A percentile compares a stretch with the other conserved stretches of the same genome.
phyloP scores from a whole-genome alignment of 768 basidiomycete genomes.

The Leccinum aurantiacum region DNA sequence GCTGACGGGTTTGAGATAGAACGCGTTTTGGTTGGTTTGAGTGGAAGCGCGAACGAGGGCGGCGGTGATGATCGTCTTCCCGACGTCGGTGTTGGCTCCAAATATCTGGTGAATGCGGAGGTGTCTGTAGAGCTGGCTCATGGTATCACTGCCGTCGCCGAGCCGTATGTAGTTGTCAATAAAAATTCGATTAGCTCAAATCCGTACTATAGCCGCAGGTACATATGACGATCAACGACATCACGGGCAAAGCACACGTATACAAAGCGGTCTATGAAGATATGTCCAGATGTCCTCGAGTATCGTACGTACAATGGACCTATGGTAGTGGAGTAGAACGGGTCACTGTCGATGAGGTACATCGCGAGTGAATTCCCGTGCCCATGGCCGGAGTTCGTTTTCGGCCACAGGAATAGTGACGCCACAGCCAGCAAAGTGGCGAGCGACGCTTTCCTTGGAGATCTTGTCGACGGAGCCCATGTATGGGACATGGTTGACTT shows the following conservation, averaged over 20 bases:
- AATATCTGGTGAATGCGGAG: conserved; percentile 89
- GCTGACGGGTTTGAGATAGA: conserved; percentile 89
- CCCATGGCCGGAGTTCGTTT: conserved; percentile 40
- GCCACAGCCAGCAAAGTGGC: conserved; percentile 45
- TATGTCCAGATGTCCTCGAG: conserved; percentile 28
- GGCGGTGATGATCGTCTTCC: conserved; percentile 88
- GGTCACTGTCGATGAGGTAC: conserved; percentile 22
- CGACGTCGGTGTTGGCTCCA: conserved; percentile 95
- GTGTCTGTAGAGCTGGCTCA: conserved; percentile 84
- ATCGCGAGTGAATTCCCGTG: conserved; percentile 35
- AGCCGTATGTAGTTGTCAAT: conserved; percentile 41
- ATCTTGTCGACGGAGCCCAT: conserved; percentile 30
- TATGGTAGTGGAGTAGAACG: conserved; percentile 10
- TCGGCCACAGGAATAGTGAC: conserved; percentile 37
- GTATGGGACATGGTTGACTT: conserved; percentile 33
- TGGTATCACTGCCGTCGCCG: conserved; percentile 31
- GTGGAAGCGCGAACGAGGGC: conserved; percentile 83
- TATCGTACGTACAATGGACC: conserved; percentile 17
- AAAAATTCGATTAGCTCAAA: neutral
- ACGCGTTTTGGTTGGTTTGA: conserved; percentile 47
- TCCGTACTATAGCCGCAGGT: conserved; percentile 14
- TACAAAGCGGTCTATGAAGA: conserved; percentile 19
- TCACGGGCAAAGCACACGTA: conserved; percentile 3
- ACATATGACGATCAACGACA: neutral
- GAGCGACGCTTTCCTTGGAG: conserved; percentile 36